Evolutionary conservation across 805 yeast genomes (phyloP).

Genomic region (Candida sphagnicola): DNA sequence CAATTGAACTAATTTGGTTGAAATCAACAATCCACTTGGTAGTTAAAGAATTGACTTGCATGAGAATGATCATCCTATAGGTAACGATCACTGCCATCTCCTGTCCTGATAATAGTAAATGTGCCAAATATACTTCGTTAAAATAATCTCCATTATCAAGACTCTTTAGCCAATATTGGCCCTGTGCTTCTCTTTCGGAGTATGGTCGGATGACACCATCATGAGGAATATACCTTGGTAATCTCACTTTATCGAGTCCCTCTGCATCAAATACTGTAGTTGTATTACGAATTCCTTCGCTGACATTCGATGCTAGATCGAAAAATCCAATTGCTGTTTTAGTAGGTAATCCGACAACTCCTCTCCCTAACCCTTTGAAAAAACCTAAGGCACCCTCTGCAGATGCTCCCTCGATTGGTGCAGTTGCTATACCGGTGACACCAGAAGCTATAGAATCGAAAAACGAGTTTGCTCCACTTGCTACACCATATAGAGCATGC

Average conservation of each 20-base stretch:
- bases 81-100: conserved; percentile 77
- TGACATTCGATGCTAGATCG: conserved; percentile 86
- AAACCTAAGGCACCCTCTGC: conserved; percentile 89
- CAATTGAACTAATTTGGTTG: conserved; percentile 62
- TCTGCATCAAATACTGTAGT: conserved; percentile 85
- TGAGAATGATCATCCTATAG: conserved; percentile 61
- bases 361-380: conserved; percentile 90
- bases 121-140: conserved; percentile 78
- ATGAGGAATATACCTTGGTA: conserved; percentile 71
- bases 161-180: conserved; percentile 86
- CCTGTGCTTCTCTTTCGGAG: conserved; percentile 82
- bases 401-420: conserved; percentile 88
- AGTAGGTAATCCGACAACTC: conserved; percentile 92
- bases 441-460: conserved; percentile 87
- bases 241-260: conserved; percentile 71
- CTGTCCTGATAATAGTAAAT: conserved; percentile 75
- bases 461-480: conserved; percentile 84
- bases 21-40: conserved; percentile 72
- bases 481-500: conserved; percentile 80
- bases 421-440: conserved; percentile 81
- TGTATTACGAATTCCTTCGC: conserved; percentile 91
- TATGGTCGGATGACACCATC: conserved; percentile 75
- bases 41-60: conserved; percentile 56
- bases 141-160: conserved; percentile 76
- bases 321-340: conserved; percentile 94